These are phyloP conservation scores for Colletotrichum tanaceti DNA, from an alignment of 2,329 filamentous ascomycete species.

Conservation along the genomic window DNA sequence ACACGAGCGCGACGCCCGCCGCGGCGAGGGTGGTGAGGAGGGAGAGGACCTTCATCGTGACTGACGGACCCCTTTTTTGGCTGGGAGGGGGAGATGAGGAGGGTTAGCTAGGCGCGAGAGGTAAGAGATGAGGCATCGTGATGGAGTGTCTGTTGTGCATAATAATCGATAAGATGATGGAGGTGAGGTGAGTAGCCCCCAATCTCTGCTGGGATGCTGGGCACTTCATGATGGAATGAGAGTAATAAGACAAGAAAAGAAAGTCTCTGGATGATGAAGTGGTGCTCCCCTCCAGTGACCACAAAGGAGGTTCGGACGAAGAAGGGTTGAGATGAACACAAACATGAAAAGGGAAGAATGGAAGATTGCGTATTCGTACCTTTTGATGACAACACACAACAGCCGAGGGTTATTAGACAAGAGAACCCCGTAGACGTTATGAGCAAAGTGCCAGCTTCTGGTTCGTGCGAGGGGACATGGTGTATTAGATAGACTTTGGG, in stretches of 20 bases:
- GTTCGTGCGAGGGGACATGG: conserved; percentile 24
- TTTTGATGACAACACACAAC: conserved; percentile 22
- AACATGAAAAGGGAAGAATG: background rate
- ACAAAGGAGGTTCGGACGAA: background rate
- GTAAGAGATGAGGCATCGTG: background rate
- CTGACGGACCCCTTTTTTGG: conserved; percentile 14
- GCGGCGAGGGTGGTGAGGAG: conserved; percentile 36
- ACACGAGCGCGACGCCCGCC: conserved; percentile 40
- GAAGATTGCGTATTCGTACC: conserved; percentile 14
- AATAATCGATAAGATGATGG: background rate
- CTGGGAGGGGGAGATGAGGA: too few species aligned
- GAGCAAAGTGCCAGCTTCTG: conserved; percentile 12
- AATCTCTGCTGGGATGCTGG: background rate
- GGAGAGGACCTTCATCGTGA: conserved; percentile 42
- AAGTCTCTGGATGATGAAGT: background rate
- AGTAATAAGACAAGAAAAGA: background rate
- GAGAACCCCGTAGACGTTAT: conserved; percentile 14
- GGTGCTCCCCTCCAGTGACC: background rate
- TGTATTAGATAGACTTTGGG: background rate
- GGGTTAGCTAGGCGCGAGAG: background rate
- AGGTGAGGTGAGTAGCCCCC: background rate
- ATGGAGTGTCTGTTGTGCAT: background rate
- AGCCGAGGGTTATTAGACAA: conserved; percentile 5
- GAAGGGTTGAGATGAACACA: background rate
- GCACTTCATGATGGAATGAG: background rate